Evolutionary conservation across 2,329 filamentous ascomycete species (phyloP).

Genomic region (Alternaria sp.): DNA sequence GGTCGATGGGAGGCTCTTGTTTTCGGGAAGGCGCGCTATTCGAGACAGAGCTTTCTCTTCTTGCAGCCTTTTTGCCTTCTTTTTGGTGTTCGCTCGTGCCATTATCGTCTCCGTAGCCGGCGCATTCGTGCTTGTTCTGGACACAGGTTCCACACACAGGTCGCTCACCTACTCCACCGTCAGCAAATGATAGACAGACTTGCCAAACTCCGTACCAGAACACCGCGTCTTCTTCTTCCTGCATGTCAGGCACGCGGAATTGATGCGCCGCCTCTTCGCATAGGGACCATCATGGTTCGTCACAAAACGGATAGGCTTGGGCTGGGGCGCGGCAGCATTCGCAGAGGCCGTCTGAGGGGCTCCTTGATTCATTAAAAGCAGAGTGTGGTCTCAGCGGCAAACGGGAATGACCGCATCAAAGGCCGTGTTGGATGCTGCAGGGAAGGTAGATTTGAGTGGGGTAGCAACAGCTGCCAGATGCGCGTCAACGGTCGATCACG

Average conservation of each 20-base stretch:
- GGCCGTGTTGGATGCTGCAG: constrained; percentile 4
- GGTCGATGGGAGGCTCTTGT: constrained; percentile 27
- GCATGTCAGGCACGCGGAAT: constrained; percentile 55
- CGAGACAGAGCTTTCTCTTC: constrained; percentile 24
- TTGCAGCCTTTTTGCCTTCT: constrained; percentile 28
- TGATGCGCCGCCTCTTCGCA: constrained; percentile 50
- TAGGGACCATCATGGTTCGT: constrained; percentile 52
- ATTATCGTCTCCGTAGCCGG: constrained; percentile 53
- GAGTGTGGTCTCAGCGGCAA: constrained; percentile 15
- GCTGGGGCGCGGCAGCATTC: constrained; percentile 36
- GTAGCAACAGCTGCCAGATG: constrained; percentile 10
- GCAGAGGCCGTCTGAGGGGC: constrained; percentile 35
- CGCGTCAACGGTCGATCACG: constrained; percentile 12
- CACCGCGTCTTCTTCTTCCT: constrained; percentile 59
- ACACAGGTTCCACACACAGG: constrained; percentile 55
- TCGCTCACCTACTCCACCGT: constrained; percentile 38
- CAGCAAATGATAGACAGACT: constrained; percentile 5
- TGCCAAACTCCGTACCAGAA: constrained; percentile 39
- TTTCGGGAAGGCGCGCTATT: constrained; percentile 16
- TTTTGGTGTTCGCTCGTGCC: constrained; percentile 22
- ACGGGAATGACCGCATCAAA: constrained; percentile 14
- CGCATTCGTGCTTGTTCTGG: constrained; percentile 57
- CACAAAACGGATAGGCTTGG: constrained; percentile 51
- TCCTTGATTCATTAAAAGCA: constrained; percentile 44
- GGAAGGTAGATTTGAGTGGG: constrained; percentile 17